phyloP scores from a whole-genome alignment of 2,329 filamentous ascomycete species.

The Leptographium lundbergii region DNA sequence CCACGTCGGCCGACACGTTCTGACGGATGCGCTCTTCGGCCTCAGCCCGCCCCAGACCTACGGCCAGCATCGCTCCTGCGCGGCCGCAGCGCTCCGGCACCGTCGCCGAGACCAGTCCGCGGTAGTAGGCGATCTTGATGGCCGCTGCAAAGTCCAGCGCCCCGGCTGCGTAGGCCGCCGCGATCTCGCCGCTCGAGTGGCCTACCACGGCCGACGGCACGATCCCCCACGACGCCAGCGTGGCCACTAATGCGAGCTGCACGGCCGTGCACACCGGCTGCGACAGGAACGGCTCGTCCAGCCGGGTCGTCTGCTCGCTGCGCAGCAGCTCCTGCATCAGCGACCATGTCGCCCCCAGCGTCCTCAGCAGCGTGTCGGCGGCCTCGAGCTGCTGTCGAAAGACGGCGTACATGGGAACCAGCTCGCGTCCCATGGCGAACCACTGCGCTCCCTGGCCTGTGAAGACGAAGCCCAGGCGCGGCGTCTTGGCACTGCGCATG shows the following conservation, averaged over 20 bases:
- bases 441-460: conserved; percentile 17
- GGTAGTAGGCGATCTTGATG: conserved; percentile 11
- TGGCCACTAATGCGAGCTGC: conserved; percentile 18
- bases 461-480: conserved; percentile 7
- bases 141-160: conserved; percentile 8
- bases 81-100: too few species aligned
- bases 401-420: neutral
- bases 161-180: conserved; percentile 18
- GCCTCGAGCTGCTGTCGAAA: neutral
- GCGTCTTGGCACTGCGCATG: neutral
- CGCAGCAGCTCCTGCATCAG: neutral
- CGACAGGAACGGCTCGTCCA: conserved; percentile 9
- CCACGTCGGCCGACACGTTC: too few species aligned
- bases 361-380: too few species aligned
- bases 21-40: neutral
- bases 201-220: conserved; percentile 16
- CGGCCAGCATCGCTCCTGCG: conserved; percentile 11
- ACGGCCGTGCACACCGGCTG: conserved; percentile 19
- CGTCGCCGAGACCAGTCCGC: neutral
- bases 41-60: conserved; percentile 4
- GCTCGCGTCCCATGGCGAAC: conserved; percentile 1
- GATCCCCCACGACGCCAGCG: conserved; percentile 15
- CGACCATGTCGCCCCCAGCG: neutral
- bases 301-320: conserved; percentile 13
- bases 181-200: conserved; percentile 23